Evolutionary conservation across 768 basidiomycete genomes (phyloP), one percentile per base, ranked within the genome.

Genomic region (Kwoniella sp.): DNA sequence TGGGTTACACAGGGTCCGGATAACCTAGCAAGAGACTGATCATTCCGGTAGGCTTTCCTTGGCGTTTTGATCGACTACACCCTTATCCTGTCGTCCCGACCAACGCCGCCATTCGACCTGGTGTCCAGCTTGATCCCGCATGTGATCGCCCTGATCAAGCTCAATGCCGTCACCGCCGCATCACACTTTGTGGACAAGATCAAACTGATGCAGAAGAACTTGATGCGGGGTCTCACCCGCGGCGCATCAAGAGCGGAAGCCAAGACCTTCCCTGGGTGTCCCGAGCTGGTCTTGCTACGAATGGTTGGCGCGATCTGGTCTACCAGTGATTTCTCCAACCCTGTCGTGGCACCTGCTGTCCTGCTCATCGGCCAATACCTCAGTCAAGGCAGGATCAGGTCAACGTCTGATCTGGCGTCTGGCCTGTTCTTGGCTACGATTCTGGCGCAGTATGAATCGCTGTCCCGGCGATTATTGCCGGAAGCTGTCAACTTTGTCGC

Each of bases 301-400:
- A 72, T 91, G 32, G 80, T 89, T 44, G 90, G 90, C 3, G 76
- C 79, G 12, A 77, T 87, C 29, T 99, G 92, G 92, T 87, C 91
- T 3, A 90, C 91, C 2, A 93, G 89, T 70, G 95, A 99, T 75
- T 80, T 93, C 75, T 85, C 84, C 45, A 92, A 99, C 73, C 82
- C 84, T 0, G 90, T 98, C 39, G 78, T 89, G 17, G 87, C 88
- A 0, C 89, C 91, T 0, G 81, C 91, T 0, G 82, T 89, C 43
- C 76, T 98, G 15, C 80, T 98, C 48, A 87, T 95, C 78, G 89
- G 87, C 0, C 85, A 89, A 39, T 98, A 96, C 70, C 84, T 99
- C 15, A 85, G 85, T 7, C 78, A 99, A 25, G 81, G 83, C 48
- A 84, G 90, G 3, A 80, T 98, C 1, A 81, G 92, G 44, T 82